Conservation (phyloP, 495 filamentous ascomycete genomes). For the Trichoderma erinaceum region DNA sequence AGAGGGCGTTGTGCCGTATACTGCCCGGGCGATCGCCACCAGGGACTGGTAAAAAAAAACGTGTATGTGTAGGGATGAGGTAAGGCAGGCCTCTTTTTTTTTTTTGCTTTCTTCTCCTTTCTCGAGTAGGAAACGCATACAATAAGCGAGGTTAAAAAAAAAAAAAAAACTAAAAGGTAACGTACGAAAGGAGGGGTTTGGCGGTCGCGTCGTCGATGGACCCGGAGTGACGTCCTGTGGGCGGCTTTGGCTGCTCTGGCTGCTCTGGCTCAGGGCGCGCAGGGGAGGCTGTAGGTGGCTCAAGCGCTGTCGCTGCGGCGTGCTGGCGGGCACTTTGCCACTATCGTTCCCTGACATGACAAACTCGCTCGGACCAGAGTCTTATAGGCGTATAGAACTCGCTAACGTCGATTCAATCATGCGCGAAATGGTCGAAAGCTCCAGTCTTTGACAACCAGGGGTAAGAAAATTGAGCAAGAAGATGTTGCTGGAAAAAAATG, state of each 20-base stretch:
- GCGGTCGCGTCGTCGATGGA: not conserved
- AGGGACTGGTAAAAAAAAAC: not conserved
- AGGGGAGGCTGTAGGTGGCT: not conserved
- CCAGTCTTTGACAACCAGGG: constrained; percentile 5
- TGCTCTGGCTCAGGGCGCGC: not conserved
- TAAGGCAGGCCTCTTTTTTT: not conserved
- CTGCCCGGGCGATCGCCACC: constrained; percentile 1
- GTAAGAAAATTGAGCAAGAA: too few relatives aligned
- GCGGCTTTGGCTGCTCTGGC: not conserved
- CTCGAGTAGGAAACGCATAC: not conserved
- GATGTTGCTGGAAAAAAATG: too few relatives aligned
- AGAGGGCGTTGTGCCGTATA: constrained; percentile 3
- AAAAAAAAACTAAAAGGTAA: too few relatives aligned
- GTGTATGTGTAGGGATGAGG: not conserved
- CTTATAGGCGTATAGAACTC: not conserved
- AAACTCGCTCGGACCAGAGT: not conserved
- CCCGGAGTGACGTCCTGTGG: not conserved
- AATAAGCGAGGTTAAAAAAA: not conserved
- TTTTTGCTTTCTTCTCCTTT: too few relatives aligned
- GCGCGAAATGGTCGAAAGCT: not conserved
- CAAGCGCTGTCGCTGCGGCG: not conserved
- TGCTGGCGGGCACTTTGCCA: not conserved
- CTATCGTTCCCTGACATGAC: not conserved
- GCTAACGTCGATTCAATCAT: not conserved
- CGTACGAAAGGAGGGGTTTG: constrained; percentile 13